Base-by-base conservation (phyloP, 148 eudicot species). In the Amaranthus palmeri region DNA sequence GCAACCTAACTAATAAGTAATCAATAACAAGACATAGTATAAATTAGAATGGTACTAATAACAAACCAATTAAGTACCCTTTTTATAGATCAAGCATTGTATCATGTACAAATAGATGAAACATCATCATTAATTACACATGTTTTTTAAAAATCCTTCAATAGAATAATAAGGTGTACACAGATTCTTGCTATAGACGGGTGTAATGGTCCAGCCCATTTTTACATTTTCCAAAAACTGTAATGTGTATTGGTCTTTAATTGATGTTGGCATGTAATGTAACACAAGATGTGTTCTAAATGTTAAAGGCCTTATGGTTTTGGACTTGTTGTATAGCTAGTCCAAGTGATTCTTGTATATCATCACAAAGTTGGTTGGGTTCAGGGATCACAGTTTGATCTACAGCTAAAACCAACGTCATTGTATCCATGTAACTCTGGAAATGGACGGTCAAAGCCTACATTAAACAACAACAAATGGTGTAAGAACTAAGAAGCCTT, bases 371-470 rank as follows among this genome's bases (percentile, higher is more conserved):
- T 60, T 56, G 47, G 10, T 78, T 81, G 25, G 90, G 88, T 43
- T 88, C 86, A 10, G 89, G 83, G 7, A 86, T 85, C 8, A 81
- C 80, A 36, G 56, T 60, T 69, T 76, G 69, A 60, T 86, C 88
- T 36, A 79, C 86, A 8, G 86, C 80, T 11, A 90, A 4, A 10
- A 76, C 81, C 15, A 85, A 45, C 8, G 72, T 82, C 80, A 88
- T 76, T 65, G 79, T 83, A n/a, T 86, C 68, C 15, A 68, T 78
- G 65, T 88, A 86, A 79, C 93, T 86, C 59, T 79, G 86, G 14
- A 68, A 81, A 80, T 86, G 87, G 18, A 88, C 66, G 3, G 85
- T 76, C 73, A 88, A 70, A 8, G 89, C 90, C 96, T 91, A 85
- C 83, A 68, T 14, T 4, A 60, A 9, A 10, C 43, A 58, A 4